These are phyloP conservation scores for Dioszegia aurantiaca DNA, from an alignment of 768 basidiomycete species.

Conservation along the genomic window DNA sequence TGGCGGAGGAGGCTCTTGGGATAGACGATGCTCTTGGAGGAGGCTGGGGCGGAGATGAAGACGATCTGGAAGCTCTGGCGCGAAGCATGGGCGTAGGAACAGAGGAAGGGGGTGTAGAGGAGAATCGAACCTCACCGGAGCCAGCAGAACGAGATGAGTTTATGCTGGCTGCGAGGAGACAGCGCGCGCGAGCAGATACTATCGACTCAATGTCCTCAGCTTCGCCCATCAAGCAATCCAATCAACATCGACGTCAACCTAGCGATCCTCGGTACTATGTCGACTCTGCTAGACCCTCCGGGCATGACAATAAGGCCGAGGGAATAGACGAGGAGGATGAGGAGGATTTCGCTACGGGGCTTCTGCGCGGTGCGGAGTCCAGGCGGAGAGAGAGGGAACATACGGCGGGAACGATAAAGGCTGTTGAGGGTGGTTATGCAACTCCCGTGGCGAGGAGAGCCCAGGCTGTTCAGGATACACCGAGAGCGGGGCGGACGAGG, in stretches of 20 bases:
- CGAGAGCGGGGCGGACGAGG: neutral
- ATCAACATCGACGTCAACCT: neutral
- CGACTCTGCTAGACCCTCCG: no score
- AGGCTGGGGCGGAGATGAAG: constrained; percentile 5
- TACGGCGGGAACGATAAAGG: constrained; percentile 30
- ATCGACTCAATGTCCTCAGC: neutral
- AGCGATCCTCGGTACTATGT: neutral
- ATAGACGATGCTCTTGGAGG: constrained; percentile 54
- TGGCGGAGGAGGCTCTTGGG: constrained; percentile 3
- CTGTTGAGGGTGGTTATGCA: neutral
- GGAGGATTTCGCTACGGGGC: neutral
- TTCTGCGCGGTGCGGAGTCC: neutral
- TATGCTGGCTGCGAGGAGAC: constrained; percentile 4
- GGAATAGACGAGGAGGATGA: constrained; percentile 9
- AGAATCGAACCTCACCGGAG: no score
- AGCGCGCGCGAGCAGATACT: constrained; percentile 4
- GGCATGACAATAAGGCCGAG: neutral
- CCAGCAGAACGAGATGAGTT: constrained; percentile 11
- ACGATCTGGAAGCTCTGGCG: constrained; percentile 36
- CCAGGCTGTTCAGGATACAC: neutral
- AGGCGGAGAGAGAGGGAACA: constrained; percentile 22
- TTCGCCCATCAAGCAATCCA: neutral
- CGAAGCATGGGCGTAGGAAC: constrained; percentile 18
- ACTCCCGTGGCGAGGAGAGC: constrained; percentile 2
- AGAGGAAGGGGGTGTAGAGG: neutral